Percentiles rank a stretch among this genome's conserved stretches.
Conservation (phyloP, 2,329 filamentous ascomycete species). For the Ampelomyces quisqualis region DNA sequence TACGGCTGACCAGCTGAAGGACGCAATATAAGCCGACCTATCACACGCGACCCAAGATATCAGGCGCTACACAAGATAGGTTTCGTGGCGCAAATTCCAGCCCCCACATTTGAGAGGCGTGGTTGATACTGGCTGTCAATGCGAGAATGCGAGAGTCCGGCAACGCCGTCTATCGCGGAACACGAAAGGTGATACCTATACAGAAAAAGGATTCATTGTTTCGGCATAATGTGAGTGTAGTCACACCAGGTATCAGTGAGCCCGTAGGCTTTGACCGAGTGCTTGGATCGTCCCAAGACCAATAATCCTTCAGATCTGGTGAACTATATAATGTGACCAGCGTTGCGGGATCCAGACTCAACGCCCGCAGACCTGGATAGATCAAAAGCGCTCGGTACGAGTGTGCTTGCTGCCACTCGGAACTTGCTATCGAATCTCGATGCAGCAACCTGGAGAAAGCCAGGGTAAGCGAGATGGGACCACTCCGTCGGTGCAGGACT, state of each 20-base stretch:
- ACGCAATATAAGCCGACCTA: conserved; percentile 1
- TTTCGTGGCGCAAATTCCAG: conserved; percentile 18
- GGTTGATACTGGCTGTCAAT: conserved; percentile 5
- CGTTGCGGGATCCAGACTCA: neutral
- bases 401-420: too few relatives aligned
- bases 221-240: too few relatives aligned
- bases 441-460: neutral
- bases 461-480: conserved; percentile 3
- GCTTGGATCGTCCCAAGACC: too few relatives aligned
- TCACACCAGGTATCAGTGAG: too few relatives aligned
- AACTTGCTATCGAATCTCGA: too few relatives aligned
- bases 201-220: too few relatives aligned
- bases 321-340: too few relatives aligned
- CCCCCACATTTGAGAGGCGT: conserved; percentile 1
- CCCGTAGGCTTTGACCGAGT: too few relatives aligned
- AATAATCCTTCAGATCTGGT: too few relatives aligned
- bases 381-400: neutral
- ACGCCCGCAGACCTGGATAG: neutral
- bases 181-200: too few relatives aligned
- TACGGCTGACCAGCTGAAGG: neutral
- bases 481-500: neutral
- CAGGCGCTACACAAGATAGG: conserved; percentile 11
- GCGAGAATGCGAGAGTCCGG: too few relatives aligned
- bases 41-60: conserved; percentile 2
- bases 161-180: too few relatives aligned